These are phyloP conservation scores for Tuber melanosporum DNA, from an alignment of 495 filamentous ascomycete genomes.

Conservation along the genomic window DNA sequence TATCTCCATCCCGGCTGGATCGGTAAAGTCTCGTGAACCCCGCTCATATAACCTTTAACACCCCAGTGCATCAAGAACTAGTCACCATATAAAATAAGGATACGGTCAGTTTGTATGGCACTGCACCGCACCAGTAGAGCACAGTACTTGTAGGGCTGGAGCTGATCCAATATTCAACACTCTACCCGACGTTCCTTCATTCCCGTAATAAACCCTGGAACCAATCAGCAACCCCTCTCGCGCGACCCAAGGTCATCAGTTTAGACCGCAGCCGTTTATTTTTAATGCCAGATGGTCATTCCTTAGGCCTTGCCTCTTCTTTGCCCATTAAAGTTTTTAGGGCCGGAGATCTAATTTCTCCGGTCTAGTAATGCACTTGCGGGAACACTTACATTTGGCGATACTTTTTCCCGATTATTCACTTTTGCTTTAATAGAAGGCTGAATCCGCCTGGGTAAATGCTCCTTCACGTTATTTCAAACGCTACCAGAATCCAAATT, in stretches of 20 bases:
- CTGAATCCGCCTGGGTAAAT: conserved; percentile 1
- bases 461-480: not conserved
- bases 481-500: not conserved
- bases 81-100: not conserved
- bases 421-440: not conserved
- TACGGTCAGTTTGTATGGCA: not conserved
- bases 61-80: not conserved
- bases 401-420: not conserved
- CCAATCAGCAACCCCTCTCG: not conserved
- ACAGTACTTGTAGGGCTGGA: not conserved
- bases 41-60: not conserved
- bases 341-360: not conserved
- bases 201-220: not conserved
- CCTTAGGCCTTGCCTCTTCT: not conserved
- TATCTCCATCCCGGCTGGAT: not conserved
- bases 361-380: not conserved
- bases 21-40: not conserved
- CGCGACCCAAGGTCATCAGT: not conserved
- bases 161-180: not conserved
- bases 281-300: not conserved
- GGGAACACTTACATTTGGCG: not conserved
- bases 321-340: not conserved
- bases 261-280: not conserved
- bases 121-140: no score
- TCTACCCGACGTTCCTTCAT: not conserved